These are phyloP conservation scores for Cordyceps sp. DNA, from an alignment of 2,329 filamentous ascomycete species.

Conservation along the genomic window DNA sequence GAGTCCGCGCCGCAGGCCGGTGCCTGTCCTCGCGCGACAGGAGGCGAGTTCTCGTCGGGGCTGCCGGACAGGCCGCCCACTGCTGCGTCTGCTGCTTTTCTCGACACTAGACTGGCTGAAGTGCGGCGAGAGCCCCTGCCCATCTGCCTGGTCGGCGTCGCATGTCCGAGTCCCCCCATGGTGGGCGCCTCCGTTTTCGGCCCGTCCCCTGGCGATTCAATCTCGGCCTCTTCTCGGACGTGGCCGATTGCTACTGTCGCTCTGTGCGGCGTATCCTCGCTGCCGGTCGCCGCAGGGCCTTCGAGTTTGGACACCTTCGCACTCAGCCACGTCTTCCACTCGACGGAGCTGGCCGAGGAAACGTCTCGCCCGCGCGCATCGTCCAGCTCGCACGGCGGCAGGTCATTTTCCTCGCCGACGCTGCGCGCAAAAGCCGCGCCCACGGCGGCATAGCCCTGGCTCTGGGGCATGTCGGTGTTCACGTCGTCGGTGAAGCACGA, in stretches of 20 bases:
- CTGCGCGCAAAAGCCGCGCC: too few relatives aligned
- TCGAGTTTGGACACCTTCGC: conserved; percentile 32
- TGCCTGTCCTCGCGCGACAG: background rate
- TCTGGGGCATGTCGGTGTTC: too few relatives aligned
- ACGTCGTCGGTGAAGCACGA: conserved; percentile 16
- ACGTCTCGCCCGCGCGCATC: conserved; percentile 15
- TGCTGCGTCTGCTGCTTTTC: background rate
- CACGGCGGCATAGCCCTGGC: too few relatives aligned
- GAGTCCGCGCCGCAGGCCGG: background rate
- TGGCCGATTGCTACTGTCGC: conserved; percentile 19
- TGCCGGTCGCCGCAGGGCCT: conserved; percentile 4
- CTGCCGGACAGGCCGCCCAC: background rate
- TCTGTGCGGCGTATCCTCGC: conserved; percentile 1
- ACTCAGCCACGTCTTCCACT: conserved; percentile 39
- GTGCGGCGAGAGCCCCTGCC: background rate
- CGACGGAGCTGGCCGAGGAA: conserved; percentile 28
- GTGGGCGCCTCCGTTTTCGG: background rate
- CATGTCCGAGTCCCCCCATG: background rate
- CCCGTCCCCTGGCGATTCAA: conserved; percentile 16
- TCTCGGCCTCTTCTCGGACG: conserved; percentile 32
- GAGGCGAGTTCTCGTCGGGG: conserved; percentile 5
- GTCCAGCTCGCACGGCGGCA: conserved; percentile 1
- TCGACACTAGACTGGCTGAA: background rate
- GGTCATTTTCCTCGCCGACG: too few relatives aligned
- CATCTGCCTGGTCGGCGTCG: conserved; percentile 1